phyloP scores from a whole-genome alignment of 306 rosid genomes.

The Lathyrus aphaca region DNA sequence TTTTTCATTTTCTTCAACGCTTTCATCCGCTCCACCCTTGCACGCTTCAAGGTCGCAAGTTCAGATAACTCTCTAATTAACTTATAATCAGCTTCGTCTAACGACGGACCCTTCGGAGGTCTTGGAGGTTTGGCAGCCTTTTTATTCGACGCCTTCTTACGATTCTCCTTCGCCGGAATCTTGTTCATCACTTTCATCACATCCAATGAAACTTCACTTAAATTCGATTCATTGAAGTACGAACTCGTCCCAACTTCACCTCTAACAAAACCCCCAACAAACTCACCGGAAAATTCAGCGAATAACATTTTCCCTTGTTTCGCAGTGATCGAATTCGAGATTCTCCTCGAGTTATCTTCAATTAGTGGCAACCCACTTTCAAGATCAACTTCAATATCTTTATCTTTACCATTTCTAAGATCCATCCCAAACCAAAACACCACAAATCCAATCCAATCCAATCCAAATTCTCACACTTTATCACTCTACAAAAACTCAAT shows the following conservation, averaged over 20 bases:
- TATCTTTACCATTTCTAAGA: conserved; percentile 39
- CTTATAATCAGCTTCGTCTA: conserved; percentile 86
- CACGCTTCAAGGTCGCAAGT: conserved; percentile 82
- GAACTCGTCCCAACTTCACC: conserved; percentile 47
- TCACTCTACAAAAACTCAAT: conserved; percentile 32
- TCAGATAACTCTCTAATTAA: conserved; percentile 79
- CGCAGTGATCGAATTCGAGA: conserved; percentile 37
- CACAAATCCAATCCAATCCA: conserved; percentile 34
- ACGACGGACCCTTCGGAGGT: conserved; percentile 75
- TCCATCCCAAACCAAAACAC: conserved; percentile 53
- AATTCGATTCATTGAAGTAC: conserved; percentile 38
- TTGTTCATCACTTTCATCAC: conserved; percentile 43
- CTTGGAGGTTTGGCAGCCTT: conserved; percentile 86
- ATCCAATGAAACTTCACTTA: conserved; percentile 43
- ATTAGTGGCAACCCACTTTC: conserved; percentile 61
- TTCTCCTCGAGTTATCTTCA: conserved; percentile 56
- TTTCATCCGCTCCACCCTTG: conserved; percentile 78
- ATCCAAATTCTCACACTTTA: conserved; percentile 17
- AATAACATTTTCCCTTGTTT: conserved; percentile 49
- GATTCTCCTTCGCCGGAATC: conserved; percentile 58
- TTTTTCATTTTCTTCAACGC: conserved; percentile 78
- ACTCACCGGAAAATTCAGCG: conserved; percentile 47
- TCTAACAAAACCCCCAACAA: conserved; percentile 49
- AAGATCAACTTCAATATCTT: conserved; percentile 59
- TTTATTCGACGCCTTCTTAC: conserved; percentile 59